Conservation (phyloP, 2,329 filamentous ascomycete species). For the Sporothrix dimorphospora region DNA sequence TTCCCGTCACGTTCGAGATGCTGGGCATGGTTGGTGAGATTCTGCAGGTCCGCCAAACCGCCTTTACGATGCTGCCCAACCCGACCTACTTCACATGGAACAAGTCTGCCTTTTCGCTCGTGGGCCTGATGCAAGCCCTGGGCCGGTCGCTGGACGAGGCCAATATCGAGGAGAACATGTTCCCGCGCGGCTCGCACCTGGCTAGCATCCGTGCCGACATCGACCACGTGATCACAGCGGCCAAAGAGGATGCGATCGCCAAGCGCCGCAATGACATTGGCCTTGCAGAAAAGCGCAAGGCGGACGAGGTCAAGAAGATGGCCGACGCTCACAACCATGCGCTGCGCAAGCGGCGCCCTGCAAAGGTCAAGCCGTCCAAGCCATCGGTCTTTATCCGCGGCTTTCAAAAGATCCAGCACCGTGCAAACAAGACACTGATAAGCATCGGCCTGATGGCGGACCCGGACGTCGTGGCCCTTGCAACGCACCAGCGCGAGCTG, state of each 20-base stretch:
- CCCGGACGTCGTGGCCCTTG: background rate
- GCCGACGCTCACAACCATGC: background rate
- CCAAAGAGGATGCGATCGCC: background rate
- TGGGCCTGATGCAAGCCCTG: conserved; percentile 43
- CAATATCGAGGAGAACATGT: background rate
- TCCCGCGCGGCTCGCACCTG: conserved; percentile 2
- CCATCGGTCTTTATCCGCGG: conserved; percentile 11
- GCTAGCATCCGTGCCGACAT: conserved; percentile 15
- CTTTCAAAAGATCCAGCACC: background rate
- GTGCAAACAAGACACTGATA: background rate
- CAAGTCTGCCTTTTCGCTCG: conserved; percentile 50
- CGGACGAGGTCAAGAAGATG: conserved; percentile 1
- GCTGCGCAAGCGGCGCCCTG: background rate
- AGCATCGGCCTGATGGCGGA: background rate
- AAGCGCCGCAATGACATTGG: conserved; percentile 1
- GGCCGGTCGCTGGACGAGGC: background rate
- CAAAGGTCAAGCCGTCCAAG: background rate
- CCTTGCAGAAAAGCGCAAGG: background rate
- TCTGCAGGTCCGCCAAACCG: conserved; percentile 53
- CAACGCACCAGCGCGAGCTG: background rate
- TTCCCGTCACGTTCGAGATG: conserved; percentile 61
- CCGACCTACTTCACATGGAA: conserved; percentile 59
- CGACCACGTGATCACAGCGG: conserved; percentile 42
- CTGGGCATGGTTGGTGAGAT: conserved; percentile 59
- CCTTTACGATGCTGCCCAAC: conserved; percentile 60